Percentiles rank a stretch among this genome's conserved stretches.
Conservation (phyloP, 73 alveolate genomes). For the Paramecium tetraurelia region DNA sequence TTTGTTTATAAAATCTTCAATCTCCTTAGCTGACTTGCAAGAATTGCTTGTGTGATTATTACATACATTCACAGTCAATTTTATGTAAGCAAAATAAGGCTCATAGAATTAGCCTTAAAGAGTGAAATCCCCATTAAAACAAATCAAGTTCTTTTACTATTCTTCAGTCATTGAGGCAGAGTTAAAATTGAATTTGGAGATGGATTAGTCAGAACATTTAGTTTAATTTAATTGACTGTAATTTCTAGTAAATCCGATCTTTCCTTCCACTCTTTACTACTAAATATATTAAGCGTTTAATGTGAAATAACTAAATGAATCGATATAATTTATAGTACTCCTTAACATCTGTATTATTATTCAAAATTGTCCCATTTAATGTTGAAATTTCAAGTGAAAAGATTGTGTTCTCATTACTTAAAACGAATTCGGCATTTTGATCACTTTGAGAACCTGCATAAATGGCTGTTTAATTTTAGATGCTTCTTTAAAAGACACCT, state of each 20-base stretch:
- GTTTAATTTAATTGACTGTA: neutral
- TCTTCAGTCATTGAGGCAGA: neutral
- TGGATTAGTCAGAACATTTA: neutral
- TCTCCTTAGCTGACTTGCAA: neutral
- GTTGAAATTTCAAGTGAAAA: conserved; percentile 16
- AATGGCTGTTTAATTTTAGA: neutral
- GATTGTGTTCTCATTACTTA: neutral
- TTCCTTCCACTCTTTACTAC: neutral
- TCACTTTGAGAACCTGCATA: conserved; percentile 26
- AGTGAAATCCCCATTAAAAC: neutral
- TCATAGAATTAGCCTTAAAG: conserved; percentile 7
- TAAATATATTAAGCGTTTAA: neutral
- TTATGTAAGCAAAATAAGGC: neutral
- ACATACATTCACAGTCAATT: neutral
- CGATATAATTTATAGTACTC: neutral
- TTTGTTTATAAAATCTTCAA: neutral
- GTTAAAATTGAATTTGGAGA: neutral
- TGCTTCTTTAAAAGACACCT: neutral
- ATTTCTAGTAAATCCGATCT: neutral
- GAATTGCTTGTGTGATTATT: neutral
- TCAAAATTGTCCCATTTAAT: neutral
- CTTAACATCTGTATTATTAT: neutral
- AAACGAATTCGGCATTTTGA: neutral
- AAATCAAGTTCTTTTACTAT: neutral
- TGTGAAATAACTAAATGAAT: neutral